These are phyloP conservation scores for Fusarium humuli DNA, from an alignment of 2,329 filamentous ascomycete genomes.

Conservation along the genomic window DNA sequence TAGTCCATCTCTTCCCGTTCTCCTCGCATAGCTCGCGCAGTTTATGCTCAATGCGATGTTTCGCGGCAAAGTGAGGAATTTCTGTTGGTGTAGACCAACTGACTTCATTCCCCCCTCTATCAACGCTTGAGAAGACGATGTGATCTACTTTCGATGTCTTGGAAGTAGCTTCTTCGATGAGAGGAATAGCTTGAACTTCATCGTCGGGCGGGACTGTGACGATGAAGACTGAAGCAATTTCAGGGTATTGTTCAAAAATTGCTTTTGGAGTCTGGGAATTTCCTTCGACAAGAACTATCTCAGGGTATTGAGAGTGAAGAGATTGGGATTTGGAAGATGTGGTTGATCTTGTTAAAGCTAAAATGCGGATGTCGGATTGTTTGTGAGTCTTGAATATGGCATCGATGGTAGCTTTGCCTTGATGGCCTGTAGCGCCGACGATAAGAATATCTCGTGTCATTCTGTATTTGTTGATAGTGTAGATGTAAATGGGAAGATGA, in stretches of 20 bases:
- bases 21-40: constrained; percentile 8
- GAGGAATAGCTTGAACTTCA: constrained; percentile 39
- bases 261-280: constrained; percentile 6
- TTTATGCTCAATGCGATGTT: constrained; percentile 33
- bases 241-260: constrained; percentile 39
- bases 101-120: constrained; percentile 17
- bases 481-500: neutral
- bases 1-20: constrained; percentile 37
- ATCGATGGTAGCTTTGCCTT: constrained; percentile 29
- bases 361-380: neutral
- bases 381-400: constrained; percentile 7
- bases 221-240: constrained; percentile 44
- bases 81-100: constrained; percentile 34
- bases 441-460: constrained; percentile 29
- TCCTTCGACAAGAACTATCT: constrained; percentile 25
- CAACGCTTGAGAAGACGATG: constrained; percentile 35
- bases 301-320: neutral
- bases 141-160: constrained; percentile 26
- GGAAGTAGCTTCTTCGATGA: constrained; percentile 40
- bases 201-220: constrained; percentile 47
- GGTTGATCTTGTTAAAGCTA: constrained; percentile 21
- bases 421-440: constrained; percentile 34
- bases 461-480: neutral
- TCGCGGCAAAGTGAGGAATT: constrained; percentile 36
- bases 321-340: constrained; percentile 4